Percentiles rank a stretch among this genome's conserved stretches.
Conservation (phyloP, 441 rosid genomes). For the Adansonia rubrostipa region DNA sequence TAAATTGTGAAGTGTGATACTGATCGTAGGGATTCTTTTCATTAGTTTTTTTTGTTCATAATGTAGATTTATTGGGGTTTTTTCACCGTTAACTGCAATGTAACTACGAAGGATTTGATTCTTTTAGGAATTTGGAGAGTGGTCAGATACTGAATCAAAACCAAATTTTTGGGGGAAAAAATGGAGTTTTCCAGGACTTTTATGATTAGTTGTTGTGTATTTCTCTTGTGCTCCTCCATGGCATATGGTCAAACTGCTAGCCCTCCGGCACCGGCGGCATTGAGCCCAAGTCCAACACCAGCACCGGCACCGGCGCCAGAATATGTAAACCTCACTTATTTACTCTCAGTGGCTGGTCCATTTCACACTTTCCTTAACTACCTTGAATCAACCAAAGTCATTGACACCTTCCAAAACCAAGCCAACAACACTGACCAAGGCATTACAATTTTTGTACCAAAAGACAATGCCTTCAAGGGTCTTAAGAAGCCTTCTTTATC, state of each 20-base stretch:
- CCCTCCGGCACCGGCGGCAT: constrained; percentile 61
- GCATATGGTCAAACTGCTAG: constrained; percentile 57
- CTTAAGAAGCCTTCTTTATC: constrained; percentile 70
- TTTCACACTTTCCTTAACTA: constrained; percentile 74
- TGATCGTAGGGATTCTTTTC: constrained; percentile 8
- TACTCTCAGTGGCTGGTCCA: constrained; percentile 87
- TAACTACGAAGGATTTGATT: neutral
- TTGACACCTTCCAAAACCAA: constrained; percentile 88
- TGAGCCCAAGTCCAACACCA: constrained; percentile 61
- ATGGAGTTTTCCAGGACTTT: constrained; percentile 48
- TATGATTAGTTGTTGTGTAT: constrained; percentile 33
- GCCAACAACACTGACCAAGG: constrained; percentile 92
- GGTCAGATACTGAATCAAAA: constrained; percentile 23
- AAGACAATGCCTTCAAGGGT: constrained; percentile 71
- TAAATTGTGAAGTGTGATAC: constrained; percentile 6
- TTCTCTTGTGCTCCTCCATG: constrained; percentile 45
- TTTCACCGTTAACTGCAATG: neutral
- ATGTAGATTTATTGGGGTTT: neutral
- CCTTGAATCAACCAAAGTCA: constrained; percentile 72
- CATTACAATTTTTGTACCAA: constrained; percentile 82
- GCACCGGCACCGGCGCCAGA: constrained; percentile 75
- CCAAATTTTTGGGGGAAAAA: constrained; percentile 30
- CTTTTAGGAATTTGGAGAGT: constrained; percentile 51
- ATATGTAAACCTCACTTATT: constrained; percentile 72
- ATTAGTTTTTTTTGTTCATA: constrained; percentile 3